Evolutionary conservation across 805 yeast genomes (phyloP).

Genomic region (Candida arabinofermentans): DNA sequence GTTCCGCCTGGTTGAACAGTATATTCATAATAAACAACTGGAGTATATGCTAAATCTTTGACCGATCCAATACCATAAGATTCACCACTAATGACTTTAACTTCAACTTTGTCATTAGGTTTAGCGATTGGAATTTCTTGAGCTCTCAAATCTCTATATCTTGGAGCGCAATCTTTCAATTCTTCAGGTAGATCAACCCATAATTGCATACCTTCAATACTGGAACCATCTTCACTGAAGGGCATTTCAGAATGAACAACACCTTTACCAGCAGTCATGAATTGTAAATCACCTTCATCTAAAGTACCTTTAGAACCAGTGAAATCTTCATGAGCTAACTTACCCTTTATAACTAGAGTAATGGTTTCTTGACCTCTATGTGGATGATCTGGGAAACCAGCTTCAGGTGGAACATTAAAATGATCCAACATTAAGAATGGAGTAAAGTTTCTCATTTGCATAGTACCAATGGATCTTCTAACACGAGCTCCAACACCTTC

Average conservation of each 20-base stretch:
- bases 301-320: constrained; percentile 79
- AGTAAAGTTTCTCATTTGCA: constrained; percentile 64
- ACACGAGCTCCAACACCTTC: constrained; percentile 91
- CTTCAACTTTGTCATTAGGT: constrained; percentile 59
- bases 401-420: constrained; percentile 57
- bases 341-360: constrained; percentile 61
- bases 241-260: constrained; percentile 88
- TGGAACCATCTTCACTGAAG: constrained; percentile 46
- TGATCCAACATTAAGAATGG: constrained; percentile 85
- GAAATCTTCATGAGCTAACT: constrained; percentile 79
- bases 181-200: constrained; percentile 82
- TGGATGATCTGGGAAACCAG: constrained; percentile 83
- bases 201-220: constrained; percentile 66
- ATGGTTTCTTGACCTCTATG: constrained; percentile 84
- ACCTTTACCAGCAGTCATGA: constrained; percentile 92
- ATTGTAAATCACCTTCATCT: constrained; percentile 80
- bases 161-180: constrained; percentile 60
- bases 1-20: constrained; percentile 60
- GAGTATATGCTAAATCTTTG: constrained; percentile 76
- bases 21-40: constrained; percentile 69
- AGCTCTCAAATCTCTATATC: constrained; percentile 72
- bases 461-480: constrained; percentile 73
- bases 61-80: constrained; percentile 72
- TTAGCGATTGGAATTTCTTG: constrained; percentile 67
- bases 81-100: constrained; percentile 75